Base-by-base conservation (phyloP, 2,329 filamentous ascomycete species). In the Aureobasidium sp. region DNA sequence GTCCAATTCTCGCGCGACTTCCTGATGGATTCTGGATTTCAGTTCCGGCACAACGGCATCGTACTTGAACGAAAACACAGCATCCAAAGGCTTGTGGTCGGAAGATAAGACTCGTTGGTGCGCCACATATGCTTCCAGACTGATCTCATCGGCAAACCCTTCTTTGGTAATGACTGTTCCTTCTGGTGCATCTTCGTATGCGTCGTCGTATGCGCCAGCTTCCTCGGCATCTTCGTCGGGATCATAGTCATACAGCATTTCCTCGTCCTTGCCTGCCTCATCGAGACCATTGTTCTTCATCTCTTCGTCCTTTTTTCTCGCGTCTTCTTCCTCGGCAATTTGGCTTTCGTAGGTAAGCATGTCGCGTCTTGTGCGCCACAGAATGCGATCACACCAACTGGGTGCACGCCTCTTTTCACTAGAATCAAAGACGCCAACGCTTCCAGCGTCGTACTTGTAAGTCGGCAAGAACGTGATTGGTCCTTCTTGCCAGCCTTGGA, bases 371-470 rank as follows among this genome's bases (percentile, higher is more conserved):
- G 91, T 94, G 8, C 93, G 83, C 72, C 87, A 99, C 0, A 99
- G 75, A 50, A 99, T 92, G 17, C 94, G 88, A 75, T 99, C 94
- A 72, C 94, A 99, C 93, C 94, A 99, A 71, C 92, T 96, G 2
- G 94, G 94, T 2, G 90, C 88, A 59, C 95, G 84, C 66, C 87
- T 87, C 77, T 99, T 99, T 72, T 97, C 94, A 67, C 92, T 96
- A 0, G 92, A 91, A 75, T 99, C 95, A 72, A 97, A 99, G 34
- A 92, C 83, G 1, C 90, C 90, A 36, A 96, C 85, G 34, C 89
- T 96, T n/a, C 94, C 94, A 32, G 96, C 81, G 70, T 99, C 95
- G 68, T 99, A 99, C 74, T 99, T 99, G 75, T 99, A 99, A 0
- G 94, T 95, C 1, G 94, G 94, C 17, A 97, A 73, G 70, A 99